phyloP scores from a whole-genome alignment of 192 early-diverging fungal species.

The Bifiguratus adelaidae region DNA sequence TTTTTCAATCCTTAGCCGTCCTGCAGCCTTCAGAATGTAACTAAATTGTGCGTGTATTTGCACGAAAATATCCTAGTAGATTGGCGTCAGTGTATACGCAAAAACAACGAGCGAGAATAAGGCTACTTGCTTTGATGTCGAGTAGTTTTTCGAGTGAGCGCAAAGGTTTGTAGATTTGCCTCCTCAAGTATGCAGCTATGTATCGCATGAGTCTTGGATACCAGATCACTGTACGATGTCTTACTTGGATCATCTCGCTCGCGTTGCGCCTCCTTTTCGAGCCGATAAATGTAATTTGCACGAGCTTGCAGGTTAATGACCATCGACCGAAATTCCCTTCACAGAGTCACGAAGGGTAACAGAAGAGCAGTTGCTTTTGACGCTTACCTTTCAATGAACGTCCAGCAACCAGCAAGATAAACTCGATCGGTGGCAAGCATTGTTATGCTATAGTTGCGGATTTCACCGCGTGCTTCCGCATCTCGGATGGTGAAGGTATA shows the following conservation, averaged over 20 bases:
- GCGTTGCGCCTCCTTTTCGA: conserved; percentile 26
- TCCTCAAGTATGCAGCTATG: conserved; percentile 36
- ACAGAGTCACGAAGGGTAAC: neutral
- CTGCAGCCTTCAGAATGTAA: conserved; percentile 46
- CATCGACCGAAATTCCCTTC: conserved; percentile 43
- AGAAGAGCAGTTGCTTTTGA: neutral
- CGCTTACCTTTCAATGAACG: too few relatives aligned
- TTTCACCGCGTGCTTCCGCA: conserved; percentile 50
- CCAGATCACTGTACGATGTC: too few relatives aligned
- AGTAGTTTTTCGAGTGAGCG: conserved; percentile 36
- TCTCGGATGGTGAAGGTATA: conserved; percentile 63
- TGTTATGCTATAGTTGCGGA: conserved; percentile 47
- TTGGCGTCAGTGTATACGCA: neutral
- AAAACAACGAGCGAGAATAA: conserved; percentile 3
- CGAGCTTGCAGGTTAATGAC: conserved; percentile 31
- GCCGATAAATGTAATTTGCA: conserved; percentile 29
- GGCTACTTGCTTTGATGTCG: conserved; percentile 25
- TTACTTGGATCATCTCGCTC: too few relatives aligned
- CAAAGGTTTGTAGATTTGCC: conserved; percentile 34
- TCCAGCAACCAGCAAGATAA: conserved; percentile 55
- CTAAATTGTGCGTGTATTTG: conserved; percentile 50
- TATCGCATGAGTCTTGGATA: too few relatives aligned
- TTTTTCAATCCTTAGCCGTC: conserved; percentile 33
- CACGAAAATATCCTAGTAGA: conserved; percentile 43
- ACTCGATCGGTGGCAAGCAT: conserved; percentile 54